phyloP scores from a whole-genome alignment of 345 rosid species.

The Euphorbia tirucalli region DNA sequence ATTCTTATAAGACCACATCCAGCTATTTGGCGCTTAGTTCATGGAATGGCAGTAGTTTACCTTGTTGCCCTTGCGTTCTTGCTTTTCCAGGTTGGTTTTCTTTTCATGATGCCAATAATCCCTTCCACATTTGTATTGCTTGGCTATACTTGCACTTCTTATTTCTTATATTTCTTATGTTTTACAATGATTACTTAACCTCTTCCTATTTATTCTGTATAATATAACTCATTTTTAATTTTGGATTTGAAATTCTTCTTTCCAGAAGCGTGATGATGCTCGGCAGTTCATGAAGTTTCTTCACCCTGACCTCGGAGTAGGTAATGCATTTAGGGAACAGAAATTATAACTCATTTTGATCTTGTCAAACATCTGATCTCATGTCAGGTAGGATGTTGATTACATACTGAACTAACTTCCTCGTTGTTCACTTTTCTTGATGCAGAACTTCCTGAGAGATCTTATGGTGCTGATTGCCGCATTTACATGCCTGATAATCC shows the following conservation, averaged over 20 bases:
- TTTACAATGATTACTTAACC: neutral
- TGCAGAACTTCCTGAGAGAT: slow-evolving; percentile 97
- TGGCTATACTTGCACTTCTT: neutral
- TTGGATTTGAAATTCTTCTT: slow-evolving; percentile 11
- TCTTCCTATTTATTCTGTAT: neutral
- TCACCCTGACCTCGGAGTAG: slow-evolving; percentile 93
- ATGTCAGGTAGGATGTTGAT: neutral
- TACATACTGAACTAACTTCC: slow-evolving; percentile 8
- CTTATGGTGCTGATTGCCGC: slow-evolving; percentile 97
- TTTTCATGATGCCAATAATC: neutral
- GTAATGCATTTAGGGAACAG: slow-evolving; percentile 41
- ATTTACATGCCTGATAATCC: slow-evolving; percentile 80
- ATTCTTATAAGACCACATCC: slow-evolving; percentile 97
- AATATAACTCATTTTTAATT: slow-evolving; percentile 25
- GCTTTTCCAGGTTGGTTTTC: slow-evolving; percentile 85
- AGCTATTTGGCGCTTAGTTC: slow-evolving; percentile 97
- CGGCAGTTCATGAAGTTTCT: slow-evolving; percentile 98
- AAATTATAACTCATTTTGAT: neutral
- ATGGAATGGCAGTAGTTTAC: slow-evolving; percentile 95
- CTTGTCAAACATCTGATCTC: slow-evolving; percentile 1
- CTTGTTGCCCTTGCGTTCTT: slow-evolving; percentile 88
- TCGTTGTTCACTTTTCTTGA: slow-evolving; percentile 5
- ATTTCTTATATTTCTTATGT: neutral
- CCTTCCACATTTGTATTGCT: neutral
- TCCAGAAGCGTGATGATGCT: slow-evolving; percentile 93